Base-by-base conservation (phyloP, 2,329 filamentous ascomycete genomes). In the Diaporthe aspalathi region DNA sequence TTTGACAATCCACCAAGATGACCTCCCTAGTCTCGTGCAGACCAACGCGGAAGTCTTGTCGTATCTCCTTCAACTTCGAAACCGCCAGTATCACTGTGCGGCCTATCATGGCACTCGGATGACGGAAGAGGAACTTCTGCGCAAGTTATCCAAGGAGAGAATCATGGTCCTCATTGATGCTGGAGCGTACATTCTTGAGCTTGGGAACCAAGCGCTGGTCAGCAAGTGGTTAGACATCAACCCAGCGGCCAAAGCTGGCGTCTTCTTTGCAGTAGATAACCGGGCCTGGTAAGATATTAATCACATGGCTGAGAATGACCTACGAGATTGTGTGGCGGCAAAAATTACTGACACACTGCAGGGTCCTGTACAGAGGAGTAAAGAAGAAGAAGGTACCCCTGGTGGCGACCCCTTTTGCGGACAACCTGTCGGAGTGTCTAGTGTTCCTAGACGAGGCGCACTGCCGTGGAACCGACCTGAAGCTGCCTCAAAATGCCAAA, bases 31-130 rank as follows among this genome's bases (percentile, higher is more conserved):
- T 0, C 82, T 92, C 0, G 75, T 79, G 0, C 88, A 91, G 57
- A 92, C 90, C 0, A 92, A 90, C 70, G 90, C 90, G 0, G 85
- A 90, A 56, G 91, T 93, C 0, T 78, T 92, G 0, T 85, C 82
- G 0, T 90, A 90, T 71, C 79, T 92, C 0, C 79, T 92, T 0
- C 82, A 87, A 35, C 56, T 47, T 0, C 83, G 87, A 24, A 92
- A 89, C 72, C 81, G 85, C 1, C 52, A 40, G 0, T 92, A 88
- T 72, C 74, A 79, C 1, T 76, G 80, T 16, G 75, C 77, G 29
- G 83, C 80, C 6, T 77, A 78, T 3, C 49, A 75, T 4, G 17
- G 56, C 0, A 80, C 78, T 1, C 80, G 74, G 9, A 76, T 87
- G 24, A 81, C 81, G 0, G 89, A 90, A 67, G 20, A 75, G 0